These are phyloP conservation scores for Suhomyces wounanorum DNA, from an alignment of 1,139 yeast genomes.

Conservation along the genomic window DNA sequence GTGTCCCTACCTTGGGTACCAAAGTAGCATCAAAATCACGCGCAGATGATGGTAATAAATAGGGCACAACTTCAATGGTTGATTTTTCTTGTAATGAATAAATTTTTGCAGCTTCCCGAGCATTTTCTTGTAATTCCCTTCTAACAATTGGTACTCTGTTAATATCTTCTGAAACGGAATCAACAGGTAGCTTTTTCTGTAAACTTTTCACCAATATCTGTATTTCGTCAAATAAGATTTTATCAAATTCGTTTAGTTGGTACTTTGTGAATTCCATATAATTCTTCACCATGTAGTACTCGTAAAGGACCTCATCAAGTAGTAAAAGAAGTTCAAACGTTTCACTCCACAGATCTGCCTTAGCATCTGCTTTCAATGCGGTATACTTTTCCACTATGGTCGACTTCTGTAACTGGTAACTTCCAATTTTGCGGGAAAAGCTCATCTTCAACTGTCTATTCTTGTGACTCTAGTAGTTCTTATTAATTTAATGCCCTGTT, in stretches of 20 bases:
- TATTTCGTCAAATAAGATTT: conserved; percentile 4
- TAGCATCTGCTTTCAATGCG: conserved; percentile 17
- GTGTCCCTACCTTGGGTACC: not conserved
- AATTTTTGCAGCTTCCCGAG: conserved; percentile 34
- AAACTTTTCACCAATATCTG: conserved; percentile 18
- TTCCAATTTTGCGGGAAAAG: conserved; percentile 20
- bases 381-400: conserved; percentile 18
- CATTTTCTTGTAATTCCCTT: conserved; percentile 33
- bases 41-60: not conserved
- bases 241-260: conserved; percentile 9
- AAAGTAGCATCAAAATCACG: conserved; percentile 2
- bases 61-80: not conserved
- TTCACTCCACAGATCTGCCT: conserved; percentile 15
- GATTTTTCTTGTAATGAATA: conserved; percentile 11
- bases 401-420: conserved; percentile 24
- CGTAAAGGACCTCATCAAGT: conserved; percentile 28
- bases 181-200: conserved; percentile 27
- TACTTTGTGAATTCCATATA: conserved; percentile 15
- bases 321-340: conserved; percentile 22
- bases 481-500: not conserved
- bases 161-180: conserved; percentile 23
- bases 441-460: conserved; percentile 1
- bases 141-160: conserved; percentile 30
- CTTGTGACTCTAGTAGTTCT: not conserved
- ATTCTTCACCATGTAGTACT: conserved; percentile 21